A percentile compares a stretch with the other conserved stretches of the same genome.
Evolutionary conservation across 805 yeast species (phyloP).

Genomic region (Pichia occidentalis): DNA sequence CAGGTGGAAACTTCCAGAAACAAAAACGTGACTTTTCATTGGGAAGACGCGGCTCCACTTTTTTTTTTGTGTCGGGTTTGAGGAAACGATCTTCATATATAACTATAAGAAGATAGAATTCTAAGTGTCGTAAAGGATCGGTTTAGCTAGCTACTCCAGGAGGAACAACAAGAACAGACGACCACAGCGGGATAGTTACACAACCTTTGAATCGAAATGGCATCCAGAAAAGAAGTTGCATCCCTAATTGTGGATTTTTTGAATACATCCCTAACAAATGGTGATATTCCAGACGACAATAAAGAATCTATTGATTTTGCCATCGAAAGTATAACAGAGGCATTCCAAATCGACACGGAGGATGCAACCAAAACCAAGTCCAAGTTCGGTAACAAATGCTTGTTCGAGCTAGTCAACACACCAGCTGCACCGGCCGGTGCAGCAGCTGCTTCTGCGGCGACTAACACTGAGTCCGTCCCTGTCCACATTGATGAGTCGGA

Average conservation of each 20-base stretch:
- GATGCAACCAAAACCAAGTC: conserved; percentile 31
- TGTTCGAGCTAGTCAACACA: conserved; percentile 38
- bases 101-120: no score
- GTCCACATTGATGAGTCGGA: conserved; percentile 40
- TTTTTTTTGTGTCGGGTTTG: no score
- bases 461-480: conserved; percentile 28
- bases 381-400: conserved; percentile 42
- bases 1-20: no score
- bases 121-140: no score
- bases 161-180: no score
- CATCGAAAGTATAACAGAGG: conserved; percentile 84
- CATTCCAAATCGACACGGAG: conserved; percentile 60
- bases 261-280: conserved; percentile 48
- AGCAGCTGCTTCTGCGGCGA: conserved; percentile 9
- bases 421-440: conserved; percentile 10
- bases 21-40: no score
- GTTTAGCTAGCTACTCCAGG: no score
- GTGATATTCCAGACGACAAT: conserved; percentile 68
- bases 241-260: conserved; percentile 70
- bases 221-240: conserved; percentile 59
- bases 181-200: no score
- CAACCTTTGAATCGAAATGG: conserved; percentile 6
- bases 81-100: no score
- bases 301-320: conserved; percentile 91
- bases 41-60: no score